These are phyloP conservation scores for Nepenthes alata DNA, from an alignment of 179 eudicot genomes.

Conservation along the genomic window DNA sequence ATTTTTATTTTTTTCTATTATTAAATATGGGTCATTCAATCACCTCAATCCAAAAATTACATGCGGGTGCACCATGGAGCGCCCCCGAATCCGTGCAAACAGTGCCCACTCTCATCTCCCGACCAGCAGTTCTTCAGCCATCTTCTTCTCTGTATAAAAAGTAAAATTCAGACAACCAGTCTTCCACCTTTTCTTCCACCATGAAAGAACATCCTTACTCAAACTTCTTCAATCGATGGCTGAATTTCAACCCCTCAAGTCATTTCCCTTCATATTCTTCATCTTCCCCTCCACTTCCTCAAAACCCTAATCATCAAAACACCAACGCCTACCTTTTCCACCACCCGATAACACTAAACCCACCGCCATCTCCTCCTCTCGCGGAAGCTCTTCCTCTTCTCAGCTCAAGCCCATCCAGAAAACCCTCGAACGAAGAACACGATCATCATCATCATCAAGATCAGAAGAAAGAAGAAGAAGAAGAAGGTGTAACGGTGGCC, in stretches of 20 bases:
- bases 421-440: not conserved
- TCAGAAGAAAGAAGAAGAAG: too few relatives aligned
- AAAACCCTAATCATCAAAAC: not conserved
- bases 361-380: not conserved
- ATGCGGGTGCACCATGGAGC: too few relatives aligned
- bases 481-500: too few relatives aligned
- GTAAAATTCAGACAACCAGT: constrained; percentile 10
- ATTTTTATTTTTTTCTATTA: too few relatives aligned
- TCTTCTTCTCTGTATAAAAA: constrained; percentile 15
- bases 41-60: too few relatives aligned
- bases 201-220: constrained; percentile 40
- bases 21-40: too few relatives aligned
- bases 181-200: constrained; percentile 18
- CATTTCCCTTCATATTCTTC: constrained; percentile 8
- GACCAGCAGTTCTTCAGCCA: constrained; percentile 3
- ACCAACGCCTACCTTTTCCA: constrained; percentile 4
- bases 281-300: constrained; percentile 2
- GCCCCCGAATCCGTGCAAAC: too few relatives aligned
- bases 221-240: constrained; percentile 25
- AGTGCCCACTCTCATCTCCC: too few relatives aligned
- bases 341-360: not conserved
- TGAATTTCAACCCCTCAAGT: constrained; percentile 28
- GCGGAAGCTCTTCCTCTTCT: constrained; percentile 8
- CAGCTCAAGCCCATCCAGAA: constrained; percentile 1
- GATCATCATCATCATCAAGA: not conserved